Conservation (phyloP, 129 eudicot species). For the Lactuca sativa region DNA sequence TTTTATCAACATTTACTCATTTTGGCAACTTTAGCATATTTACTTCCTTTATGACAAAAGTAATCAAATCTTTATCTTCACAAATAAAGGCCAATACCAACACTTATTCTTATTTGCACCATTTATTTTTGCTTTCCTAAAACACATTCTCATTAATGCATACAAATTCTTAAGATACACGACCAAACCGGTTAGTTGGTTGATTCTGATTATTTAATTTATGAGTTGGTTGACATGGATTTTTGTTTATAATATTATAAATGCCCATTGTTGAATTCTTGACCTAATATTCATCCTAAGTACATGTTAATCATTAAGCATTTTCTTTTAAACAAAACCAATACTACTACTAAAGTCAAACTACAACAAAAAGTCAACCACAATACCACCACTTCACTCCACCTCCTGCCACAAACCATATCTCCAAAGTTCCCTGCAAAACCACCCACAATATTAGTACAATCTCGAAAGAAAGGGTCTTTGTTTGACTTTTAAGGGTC, state of each 20-base stretch:
- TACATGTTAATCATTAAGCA: neutral
- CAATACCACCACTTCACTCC: neutral
- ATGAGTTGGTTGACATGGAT: no score
- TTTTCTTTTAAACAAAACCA: conserved; percentile 4
- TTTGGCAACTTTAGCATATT: neutral
- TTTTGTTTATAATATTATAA: no score
- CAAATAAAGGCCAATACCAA: neutral
- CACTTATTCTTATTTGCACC: neutral
- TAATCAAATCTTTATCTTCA: neutral
- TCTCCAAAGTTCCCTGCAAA: conserved; percentile 25
- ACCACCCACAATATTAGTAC: conserved; percentile 6
- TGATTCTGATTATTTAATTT: no score
- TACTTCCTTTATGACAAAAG: neutral
- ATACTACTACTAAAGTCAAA: conserved; percentile 25
- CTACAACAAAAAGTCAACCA: conserved; percentile 2
- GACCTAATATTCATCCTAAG: neutral
- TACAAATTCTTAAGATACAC: neutral
- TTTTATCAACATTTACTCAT: no score
- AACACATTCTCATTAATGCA: neutral
- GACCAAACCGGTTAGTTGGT: neutral
- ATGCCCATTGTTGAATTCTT: no score
- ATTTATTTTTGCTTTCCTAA: neutral
- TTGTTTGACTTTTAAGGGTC: conserved; percentile 17
- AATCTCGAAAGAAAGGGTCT: neutral
- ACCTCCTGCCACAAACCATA: conserved; percentile 18